A percentile compares a stretch with the other conserved stretches of the same genome.
phyloP scores from a whole-genome alignment of 257 asterid species.

The Leonotis leonurus region DNA sequence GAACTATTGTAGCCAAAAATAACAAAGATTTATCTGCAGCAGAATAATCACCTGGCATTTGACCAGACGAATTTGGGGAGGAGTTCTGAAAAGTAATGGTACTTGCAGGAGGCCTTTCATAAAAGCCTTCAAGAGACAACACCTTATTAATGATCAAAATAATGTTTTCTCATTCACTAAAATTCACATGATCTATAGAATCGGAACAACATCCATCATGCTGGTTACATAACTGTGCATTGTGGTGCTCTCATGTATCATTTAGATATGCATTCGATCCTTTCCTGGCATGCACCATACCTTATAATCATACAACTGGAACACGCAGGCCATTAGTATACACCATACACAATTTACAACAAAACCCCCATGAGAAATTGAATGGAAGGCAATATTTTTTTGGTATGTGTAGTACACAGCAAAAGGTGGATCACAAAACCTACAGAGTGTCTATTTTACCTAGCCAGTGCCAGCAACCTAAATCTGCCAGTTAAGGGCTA shows the following conservation, averaged over 20 bases:
- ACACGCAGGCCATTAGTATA: not conserved
- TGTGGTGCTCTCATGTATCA: not conserved
- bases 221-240: not conserved
- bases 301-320: not conserved
- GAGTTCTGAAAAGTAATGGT: constrained; percentile 26
- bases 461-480: not conserved
- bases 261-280: not conserved
- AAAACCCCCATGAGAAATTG: not conserved
- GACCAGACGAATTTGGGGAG: constrained; percentile 23
- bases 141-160: constrained; percentile 4
- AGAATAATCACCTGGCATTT: constrained; percentile 28
- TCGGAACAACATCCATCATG: not conserved
- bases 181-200: not conserved
- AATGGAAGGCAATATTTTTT: not conserved
- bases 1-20: not conserved
- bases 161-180: not conserved
- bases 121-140: constrained; percentile 28
- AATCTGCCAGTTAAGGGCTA: not conserved
- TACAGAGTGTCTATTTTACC: not conserved
- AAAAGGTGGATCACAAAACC: not conserved
- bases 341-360: not conserved
- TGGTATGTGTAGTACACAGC: not conserved
- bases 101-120: constrained; percentile 32
- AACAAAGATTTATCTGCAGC: constrained; percentile 3
- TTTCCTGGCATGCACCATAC: not conserved